Base-by-base conservation (phyloP, 2,329 filamentous ascomycete genomes). In the Clonostachys sp. region DNA sequence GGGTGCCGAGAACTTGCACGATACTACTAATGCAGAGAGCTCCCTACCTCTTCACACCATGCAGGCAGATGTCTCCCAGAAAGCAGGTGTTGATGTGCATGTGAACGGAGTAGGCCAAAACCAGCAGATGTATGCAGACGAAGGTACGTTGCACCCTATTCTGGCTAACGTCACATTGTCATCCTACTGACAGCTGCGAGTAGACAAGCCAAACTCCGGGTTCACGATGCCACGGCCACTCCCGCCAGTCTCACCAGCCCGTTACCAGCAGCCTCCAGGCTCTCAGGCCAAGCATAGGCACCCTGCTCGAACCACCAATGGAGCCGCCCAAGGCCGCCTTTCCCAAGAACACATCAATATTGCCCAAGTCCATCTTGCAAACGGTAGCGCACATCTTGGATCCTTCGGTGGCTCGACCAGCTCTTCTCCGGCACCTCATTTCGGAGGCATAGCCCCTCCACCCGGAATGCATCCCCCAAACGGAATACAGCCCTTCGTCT, bases 361-460 rank as follows among this genome's bases (percentile, higher is more conserved):
- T 10, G 24, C 24, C 53, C 75, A 80, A 45, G 61, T 72, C 39
- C 79, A 77, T 46, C 72, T 71, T 13, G 83, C 76, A 58, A 74
- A 74, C 49, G 71, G 76, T 36, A 81, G 74, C 58, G 64, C 83
- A 45, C 71, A 81, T 51, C 83, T 84, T 55, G 77, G 77, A 34
- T 69, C 68, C 7, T 76, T 78, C 51, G 65, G 73, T 34, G 74
- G 72, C 16, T 84, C 81, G 12, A 75, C 77, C 55, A 75, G 71
- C 46, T 77, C 80, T 1, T 84, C 81, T 6, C 81, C 81, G 2
- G 77, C 68, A 17, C 73, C 73, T 40, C 77, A 77, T 42, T 72
- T 72, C 13, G 70, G 67, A 34, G 70, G 67, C 47, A 72, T 75
- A 45, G 71, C 72, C 42, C 72, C 73, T 44, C 76, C 76, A 39